Percentiles rank a stretch among this genome's conserved stretches.
These are phyloP conservation scores for Epipyxis sp. DNA, from an alignment of 108 stramenopile genomes.

Conservation along the genomic window DNA sequence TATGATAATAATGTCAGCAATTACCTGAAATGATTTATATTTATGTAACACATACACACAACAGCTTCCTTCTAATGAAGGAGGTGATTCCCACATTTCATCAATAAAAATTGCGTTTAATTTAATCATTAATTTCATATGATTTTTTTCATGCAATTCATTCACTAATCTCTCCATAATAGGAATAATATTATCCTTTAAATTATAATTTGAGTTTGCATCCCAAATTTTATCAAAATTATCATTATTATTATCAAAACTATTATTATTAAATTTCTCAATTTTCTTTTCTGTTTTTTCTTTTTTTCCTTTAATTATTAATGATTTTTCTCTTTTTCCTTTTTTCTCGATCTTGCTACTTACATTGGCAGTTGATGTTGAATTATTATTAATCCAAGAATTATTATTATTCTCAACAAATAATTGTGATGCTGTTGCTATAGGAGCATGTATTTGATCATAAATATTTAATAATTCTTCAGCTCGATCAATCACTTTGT, in stretches of 20 bases:
- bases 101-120: no score
- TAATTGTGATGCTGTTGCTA: neutral
- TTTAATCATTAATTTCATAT: no score
- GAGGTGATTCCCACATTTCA: no score
- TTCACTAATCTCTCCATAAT: neutral
- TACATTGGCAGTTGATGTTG: neutral
- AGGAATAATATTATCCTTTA: neutral
- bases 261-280: neutral
- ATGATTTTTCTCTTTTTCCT: neutral
- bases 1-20: no score
- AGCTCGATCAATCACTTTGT: conserved; percentile 67
- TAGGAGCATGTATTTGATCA: conserved; percentile 45
- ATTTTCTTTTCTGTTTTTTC: neutral
- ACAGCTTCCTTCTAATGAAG: conserved; percentile 66
- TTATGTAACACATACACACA: conserved; percentile 75
- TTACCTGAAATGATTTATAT: no score
- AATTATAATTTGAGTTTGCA: neutral
- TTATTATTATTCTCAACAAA: neutral
- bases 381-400: neutral
- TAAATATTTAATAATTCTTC: conserved; percentile 51
- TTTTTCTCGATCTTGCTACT: neutral
- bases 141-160: neutral
- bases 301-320: neutral
- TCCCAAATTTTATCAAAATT: neutral
- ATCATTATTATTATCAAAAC: neutral